Percentiles rank a stretch among this genome's conserved stretches.
Evolutionary conservation across 495 filamentous ascomycete species (phyloP).

Genomic region (Darksidea phi): DNA sequence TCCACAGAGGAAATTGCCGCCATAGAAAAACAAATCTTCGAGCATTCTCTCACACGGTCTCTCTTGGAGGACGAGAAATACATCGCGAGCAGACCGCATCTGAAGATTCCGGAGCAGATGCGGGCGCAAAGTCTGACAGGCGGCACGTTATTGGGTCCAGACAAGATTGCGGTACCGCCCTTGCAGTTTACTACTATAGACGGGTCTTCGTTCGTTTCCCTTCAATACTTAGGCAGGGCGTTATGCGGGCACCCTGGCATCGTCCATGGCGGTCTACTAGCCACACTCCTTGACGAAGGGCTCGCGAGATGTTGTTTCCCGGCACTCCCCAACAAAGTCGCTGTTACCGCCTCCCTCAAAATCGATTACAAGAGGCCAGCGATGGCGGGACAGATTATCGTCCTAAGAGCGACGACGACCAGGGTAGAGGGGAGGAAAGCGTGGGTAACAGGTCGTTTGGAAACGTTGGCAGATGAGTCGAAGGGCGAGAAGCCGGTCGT

Average conservation of each 20-base stretch:
- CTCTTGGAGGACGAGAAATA: constrained; percentile 68
- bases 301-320: constrained; percentile 88
- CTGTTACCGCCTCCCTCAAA: constrained; percentile 85
- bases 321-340: constrained; percentile 83
- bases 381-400: constrained; percentile 71
- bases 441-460: constrained; percentile 90
- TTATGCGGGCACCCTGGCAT: constrained; percentile 91
- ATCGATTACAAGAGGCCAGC: constrained; percentile 84
- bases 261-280: constrained; percentile 86
- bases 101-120: constrained; percentile 71
- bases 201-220: constrained; percentile 69
- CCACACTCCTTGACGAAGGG: constrained; percentile 90
- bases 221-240: constrained; percentile 76
- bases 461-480: constrained; percentile 67
- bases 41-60: constrained; percentile 65
- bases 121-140: constrained; percentile 76
- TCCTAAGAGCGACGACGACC: constrained; percentile 74
- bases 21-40: constrained; percentile 68
- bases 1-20: constrained; percentile 54
- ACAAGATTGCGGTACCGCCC: constrained; percentile 79
- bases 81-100: constrained; percentile 77
- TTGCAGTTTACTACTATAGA: constrained; percentile 67
- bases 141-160: constrained; percentile 72
- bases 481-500: constrained; percentile 48
- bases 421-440: constrained; percentile 94